These are phyloP conservation scores for Eudorina sp. DNA, from an alignment of 139 green algal species.

Conservation along the genomic window DNA sequence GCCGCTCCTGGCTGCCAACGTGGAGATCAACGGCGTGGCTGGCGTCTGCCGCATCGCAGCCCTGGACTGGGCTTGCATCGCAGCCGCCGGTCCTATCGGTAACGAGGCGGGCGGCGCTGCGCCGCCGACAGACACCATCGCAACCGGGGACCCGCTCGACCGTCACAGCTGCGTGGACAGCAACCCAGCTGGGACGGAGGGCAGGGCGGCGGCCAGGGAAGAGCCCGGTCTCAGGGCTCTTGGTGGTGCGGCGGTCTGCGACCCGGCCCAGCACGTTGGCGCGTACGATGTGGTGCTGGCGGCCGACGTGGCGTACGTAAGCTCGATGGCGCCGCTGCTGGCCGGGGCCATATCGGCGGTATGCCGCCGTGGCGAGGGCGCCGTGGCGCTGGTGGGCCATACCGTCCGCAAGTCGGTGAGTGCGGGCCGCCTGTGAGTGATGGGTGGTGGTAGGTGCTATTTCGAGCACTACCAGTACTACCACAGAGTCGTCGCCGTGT, in stretches of 20 bases:
- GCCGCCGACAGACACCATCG: no score
- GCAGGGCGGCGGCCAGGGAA: no score
- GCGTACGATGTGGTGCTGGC: conserved; percentile 40
- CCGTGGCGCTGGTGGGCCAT: conserved; percentile 12
- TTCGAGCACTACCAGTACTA: no score
- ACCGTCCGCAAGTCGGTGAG: conserved; percentile 44
- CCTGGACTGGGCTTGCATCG: conserved; percentile 14
- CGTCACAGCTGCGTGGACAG: no score
- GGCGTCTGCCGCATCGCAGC: not conserved
- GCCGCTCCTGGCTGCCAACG: conserved; percentile 9
- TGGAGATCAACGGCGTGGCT: not conserved
- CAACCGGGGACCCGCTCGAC: no score
- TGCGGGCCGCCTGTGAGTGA: no score
- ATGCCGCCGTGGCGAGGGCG: not conserved
- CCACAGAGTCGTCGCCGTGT: no score
- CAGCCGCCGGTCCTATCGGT: not conserved
- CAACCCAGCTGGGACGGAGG: no score
- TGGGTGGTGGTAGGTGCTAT: no score
- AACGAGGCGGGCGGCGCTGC: not conserved
- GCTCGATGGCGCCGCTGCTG: conserved; percentile 21
- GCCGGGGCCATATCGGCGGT: conserved; percentile 4
- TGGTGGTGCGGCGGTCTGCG: no score
- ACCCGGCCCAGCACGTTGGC: not conserved
- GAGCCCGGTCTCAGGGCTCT: no score
- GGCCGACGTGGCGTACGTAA: conserved; percentile 42